Percentiles rank a stretch among this genome's conserved stretches.
Conservation (phyloP, 2,329 filamentous ascomycete species). For the Fusarium piperis region DNA sequence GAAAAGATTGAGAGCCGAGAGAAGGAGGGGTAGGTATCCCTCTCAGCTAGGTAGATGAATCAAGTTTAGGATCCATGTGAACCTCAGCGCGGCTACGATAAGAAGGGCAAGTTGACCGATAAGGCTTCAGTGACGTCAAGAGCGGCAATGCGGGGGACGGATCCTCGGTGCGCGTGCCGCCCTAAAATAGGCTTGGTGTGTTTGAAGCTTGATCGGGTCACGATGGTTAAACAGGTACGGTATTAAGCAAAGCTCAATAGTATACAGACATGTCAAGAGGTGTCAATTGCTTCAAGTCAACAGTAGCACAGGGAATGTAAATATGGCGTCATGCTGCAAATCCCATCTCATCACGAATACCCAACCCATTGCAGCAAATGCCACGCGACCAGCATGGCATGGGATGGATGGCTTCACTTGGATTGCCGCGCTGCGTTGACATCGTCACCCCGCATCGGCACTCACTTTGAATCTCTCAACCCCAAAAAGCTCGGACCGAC, state of each 20-base stretch:
- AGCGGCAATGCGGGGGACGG: conserved; percentile 16
- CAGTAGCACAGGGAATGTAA: not conserved
- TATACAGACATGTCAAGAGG: not conserved
- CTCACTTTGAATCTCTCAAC: not conserved
- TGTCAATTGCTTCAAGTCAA: not conserved
- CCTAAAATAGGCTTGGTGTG: not conserved
- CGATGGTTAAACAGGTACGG: not conserved
- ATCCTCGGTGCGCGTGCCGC: conserved; percentile 32
- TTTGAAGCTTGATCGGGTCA: not conserved
- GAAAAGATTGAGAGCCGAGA: not conserved
- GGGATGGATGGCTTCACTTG: not conserved
- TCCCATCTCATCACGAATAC: too few relatives aligned
- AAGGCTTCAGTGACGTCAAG: conserved; percentile 42
- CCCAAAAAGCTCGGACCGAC: conserved; percentile 24
- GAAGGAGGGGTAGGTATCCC: not conserved
- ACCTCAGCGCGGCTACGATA: conserved; percentile 42
- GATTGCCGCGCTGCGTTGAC: conserved; percentile 20
- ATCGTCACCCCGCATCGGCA: conserved; percentile 20
- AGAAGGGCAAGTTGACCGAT: conserved; percentile 27
- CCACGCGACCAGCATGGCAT: not conserved
- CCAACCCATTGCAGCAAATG: not conserved
- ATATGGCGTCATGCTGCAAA: not conserved
- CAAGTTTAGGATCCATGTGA: not conserved
- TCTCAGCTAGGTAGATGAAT: not conserved
- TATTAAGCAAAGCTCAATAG: too few relatives aligned